Conservation (phyloP, 2,329 filamentous ascomycete species). For the Ascochyta clinopodiicola region DNA sequence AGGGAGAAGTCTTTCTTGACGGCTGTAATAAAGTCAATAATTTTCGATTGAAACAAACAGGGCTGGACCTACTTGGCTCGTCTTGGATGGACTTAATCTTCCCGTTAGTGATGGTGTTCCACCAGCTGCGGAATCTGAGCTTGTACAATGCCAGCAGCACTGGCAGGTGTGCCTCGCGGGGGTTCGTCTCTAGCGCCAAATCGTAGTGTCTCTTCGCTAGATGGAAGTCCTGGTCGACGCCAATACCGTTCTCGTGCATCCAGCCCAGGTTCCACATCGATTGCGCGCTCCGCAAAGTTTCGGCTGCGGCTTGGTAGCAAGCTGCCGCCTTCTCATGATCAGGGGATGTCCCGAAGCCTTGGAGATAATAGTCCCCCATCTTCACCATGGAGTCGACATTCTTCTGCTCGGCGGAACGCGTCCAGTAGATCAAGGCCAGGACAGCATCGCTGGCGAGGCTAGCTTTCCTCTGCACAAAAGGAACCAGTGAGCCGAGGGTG, state of each 20-base stretch:
- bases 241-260: slow-evolving; percentile 99
- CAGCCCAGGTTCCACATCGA: slow-evolving; percentile 96
- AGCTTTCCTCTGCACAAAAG: slow-evolving; percentile 50
- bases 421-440: slow-evolving; percentile 91
- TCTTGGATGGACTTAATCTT: slow-evolving; percentile 90
- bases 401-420: slow-evolving; percentile 86
- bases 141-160: slow-evolving; percentile 89
- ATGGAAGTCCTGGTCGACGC: slow-evolving; percentile 93
- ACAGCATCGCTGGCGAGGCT: slow-evolving; percentile 63
- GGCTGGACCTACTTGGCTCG: slow-evolving; percentile 73
- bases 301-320: slow-evolving; percentile 91
- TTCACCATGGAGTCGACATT: slow-evolving; percentile 96
- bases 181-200: slow-evolving; percentile 85
- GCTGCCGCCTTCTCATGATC: slow-evolving; percentile 87
- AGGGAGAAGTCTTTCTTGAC: slow-evolving; percentile 77
- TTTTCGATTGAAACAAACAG: neutral
- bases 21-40: slow-evolving; percentile 55
- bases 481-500: slow-evolving; percentile 62
- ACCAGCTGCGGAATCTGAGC: slow-evolving; percentile 82
- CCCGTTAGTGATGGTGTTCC: slow-evolving; percentile 93
- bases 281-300: slow-evolving; percentile 90
- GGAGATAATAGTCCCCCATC: slow-evolving; percentile 97
- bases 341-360: slow-evolving; percentile 72
- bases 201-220: slow-evolving; percentile 97
- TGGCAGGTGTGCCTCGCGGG: slow-evolving; percentile 85